phyloP scores from a whole-genome alignment of 2,329 filamentous ascomycete genomes.

The Aschersonia sp. region DNA sequence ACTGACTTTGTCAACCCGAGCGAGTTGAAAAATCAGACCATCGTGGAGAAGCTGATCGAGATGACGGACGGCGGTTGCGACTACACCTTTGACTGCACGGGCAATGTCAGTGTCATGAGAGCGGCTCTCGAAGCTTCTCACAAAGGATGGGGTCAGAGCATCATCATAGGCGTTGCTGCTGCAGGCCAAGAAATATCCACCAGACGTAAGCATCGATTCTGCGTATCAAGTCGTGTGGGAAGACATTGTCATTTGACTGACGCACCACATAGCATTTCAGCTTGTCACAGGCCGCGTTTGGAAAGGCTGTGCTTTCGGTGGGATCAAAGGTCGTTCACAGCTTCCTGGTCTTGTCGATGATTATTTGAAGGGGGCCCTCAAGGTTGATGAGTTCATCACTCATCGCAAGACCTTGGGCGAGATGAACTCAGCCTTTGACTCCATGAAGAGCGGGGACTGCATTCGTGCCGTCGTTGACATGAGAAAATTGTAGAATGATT shows the following conservation, averaged over 20 bases:
- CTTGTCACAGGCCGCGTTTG: conserved; percentile 94
- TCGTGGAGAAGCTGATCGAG: conserved; percentile 87
- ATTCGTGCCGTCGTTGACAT: conserved; percentile 83
- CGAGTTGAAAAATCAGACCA: conserved; percentile 61
- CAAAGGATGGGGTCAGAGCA: conserved; percentile 98
- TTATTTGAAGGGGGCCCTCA: conserved; percentile 79
- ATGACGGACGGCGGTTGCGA: conserved; percentile 97
- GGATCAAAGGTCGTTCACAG: conserved; percentile 94
- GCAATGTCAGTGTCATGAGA: conserved; percentile 92
- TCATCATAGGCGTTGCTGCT: conserved; percentile 93
- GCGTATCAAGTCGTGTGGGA: background rate
- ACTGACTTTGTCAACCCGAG: conserved; percentile 94
- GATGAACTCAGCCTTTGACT: conserved; percentile 82
- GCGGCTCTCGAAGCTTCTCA: conserved; percentile 94
- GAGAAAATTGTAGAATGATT: conserved; percentile 19
- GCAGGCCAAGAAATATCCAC: conserved; percentile 93
- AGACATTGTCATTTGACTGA: background rate
- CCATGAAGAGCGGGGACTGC: conserved; percentile 94
- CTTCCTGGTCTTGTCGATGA: conserved; percentile 76
- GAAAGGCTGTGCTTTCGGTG: conserved; percentile 96
- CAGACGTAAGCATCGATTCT: conserved; percentile 51
- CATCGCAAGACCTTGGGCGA: conserved; percentile 71
- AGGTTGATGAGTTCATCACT: conserved; percentile 99
- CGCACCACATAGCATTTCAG: conserved; percentile 65
- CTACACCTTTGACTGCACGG: conserved; percentile 99